Percentiles rank a stretch among this genome's conserved stretches.
Evolutionary conservation across 192 early-diverging fungal species (phyloP).

Genomic region (Coemansia erecta): DNA sequence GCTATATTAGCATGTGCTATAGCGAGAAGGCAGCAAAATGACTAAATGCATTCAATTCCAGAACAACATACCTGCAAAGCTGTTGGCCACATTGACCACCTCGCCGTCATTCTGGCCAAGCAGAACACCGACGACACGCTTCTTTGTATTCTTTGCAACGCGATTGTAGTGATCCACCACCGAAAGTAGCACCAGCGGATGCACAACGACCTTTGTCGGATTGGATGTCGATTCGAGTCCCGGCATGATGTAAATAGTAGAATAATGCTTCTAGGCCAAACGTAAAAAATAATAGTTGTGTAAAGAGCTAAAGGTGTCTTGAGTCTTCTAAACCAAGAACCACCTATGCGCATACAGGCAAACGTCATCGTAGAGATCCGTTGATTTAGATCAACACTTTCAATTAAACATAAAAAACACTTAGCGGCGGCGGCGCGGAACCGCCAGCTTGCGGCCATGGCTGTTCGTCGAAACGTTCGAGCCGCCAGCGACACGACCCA

Average conservation of each 20-base stretch:
- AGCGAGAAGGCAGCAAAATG: not conserved
- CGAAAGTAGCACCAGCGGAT: conserved; percentile 97
- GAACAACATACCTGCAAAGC: conserved; percentile 81
- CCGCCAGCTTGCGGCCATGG: conserved; percentile 38
- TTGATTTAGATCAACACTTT: not conserved
- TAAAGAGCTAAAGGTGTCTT: not conserved
- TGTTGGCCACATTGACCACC: conserved; percentile 94
- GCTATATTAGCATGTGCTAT: not conserved
- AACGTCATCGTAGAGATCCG: not conserved
- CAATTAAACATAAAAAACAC: too few relatives aligned
- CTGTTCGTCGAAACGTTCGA: conserved; percentile 43
- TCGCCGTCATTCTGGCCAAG: conserved; percentile 87
- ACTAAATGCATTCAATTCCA: not conserved
- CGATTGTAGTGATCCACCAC: conserved; percentile 99
- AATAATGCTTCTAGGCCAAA: not conserved
- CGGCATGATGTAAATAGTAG: conserved; percentile 26
- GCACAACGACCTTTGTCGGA: conserved; percentile 74
- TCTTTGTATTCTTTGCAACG: conserved; percentile 90
- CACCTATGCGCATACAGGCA: not conserved
- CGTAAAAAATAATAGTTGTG: not conserved
- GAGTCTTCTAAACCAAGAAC: not conserved
- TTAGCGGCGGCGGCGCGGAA: conserved; percentile 30
- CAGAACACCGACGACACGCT: conserved; percentile 95
- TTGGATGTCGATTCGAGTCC: conserved; percentile 46
- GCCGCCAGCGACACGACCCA: conserved; percentile 40